A percentile compares a stretch with the other conserved stretches of the same genome.
These are phyloP conservation scores for Pseudocercospora cruenta DNA, from an alignment of 2,329 filamentous ascomycete genomes.

Conservation along the genomic window DNA sequence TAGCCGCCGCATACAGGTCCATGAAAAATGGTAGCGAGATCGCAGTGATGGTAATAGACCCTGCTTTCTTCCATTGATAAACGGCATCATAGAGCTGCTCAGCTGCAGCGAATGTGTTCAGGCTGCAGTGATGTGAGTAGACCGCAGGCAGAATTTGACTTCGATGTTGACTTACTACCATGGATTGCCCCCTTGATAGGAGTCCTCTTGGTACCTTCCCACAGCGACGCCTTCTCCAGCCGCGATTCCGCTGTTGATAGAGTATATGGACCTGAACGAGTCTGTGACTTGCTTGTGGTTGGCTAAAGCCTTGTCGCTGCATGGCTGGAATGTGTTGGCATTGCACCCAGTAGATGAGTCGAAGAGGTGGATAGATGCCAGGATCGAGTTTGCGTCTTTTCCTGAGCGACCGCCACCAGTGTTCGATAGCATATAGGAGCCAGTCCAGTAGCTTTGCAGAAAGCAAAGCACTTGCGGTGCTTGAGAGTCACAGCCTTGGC, in stretches of 20 bases:
- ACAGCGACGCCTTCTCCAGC: slow-evolving; percentile 59
- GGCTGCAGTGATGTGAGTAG: slow-evolving; percentile 26
- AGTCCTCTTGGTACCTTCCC: slow-evolving; percentile 57
- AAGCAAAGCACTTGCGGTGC: slow-evolving; percentile 75
- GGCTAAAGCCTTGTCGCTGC: slow-evolving; percentile 62
- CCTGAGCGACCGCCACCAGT: slow-evolving; percentile 66
- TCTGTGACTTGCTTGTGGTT: slow-evolving; percentile 78
- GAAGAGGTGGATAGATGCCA: slow-evolving; percentile 61
- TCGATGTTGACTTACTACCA: slow-evolving; percentile 53
- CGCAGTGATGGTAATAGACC: slow-evolving; percentile 66
- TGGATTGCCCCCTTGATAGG: slow-evolving; percentile 77
- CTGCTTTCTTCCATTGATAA: slow-evolving; percentile 68
- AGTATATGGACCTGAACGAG: slow-evolving; percentile 72
- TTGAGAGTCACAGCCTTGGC: slow-evolving; percentile 63
- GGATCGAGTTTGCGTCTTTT: slow-evolving; percentile 71
- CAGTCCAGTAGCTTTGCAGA: slow-evolving; percentile 73
- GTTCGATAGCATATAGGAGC: slow-evolving; percentile 69
- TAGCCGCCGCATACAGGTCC: slow-evolving; percentile 62
- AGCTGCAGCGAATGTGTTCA: slow-evolving; percentile 74
- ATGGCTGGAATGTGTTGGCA: slow-evolving; percentile 75
- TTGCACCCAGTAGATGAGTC: slow-evolving; percentile 68
- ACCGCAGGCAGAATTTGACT: no score
- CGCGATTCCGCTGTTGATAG: slow-evolving; percentile 68
- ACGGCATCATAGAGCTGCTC: slow-evolving; percentile 79
- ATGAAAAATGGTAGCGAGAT: slow-evolving; percentile 73